Conservation (phyloP, 1,284 basidiomycete species). For the Cryptococcus sp. region DNA sequence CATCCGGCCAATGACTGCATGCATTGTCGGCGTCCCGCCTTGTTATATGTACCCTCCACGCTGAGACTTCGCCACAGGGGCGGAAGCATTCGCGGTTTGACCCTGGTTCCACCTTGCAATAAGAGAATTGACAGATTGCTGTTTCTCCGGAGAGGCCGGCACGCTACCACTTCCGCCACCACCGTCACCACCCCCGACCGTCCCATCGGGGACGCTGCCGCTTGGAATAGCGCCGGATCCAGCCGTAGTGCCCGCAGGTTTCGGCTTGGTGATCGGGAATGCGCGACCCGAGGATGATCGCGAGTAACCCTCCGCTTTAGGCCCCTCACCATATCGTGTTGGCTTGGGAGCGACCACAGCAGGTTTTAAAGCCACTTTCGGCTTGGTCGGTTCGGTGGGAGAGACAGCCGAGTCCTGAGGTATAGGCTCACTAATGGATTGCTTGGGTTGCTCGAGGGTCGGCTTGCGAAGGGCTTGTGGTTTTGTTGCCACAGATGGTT, state of each 20-base stretch:
- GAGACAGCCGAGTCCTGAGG: slow-evolving; percentile 1
- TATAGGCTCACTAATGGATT: not conserved
- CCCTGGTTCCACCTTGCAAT: slow-evolving; percentile 48
- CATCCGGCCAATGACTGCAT: not conserved
- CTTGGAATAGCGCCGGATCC: not conserved
- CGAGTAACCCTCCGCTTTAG: slow-evolving; percentile 20
- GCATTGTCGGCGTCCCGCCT: not conserved
- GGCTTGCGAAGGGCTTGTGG: slow-evolving; percentile 31
- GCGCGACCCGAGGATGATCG: slow-evolving; percentile 33
- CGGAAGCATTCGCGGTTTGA: slow-evolving; percentile 4
- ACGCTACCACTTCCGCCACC: slow-evolving; percentile 8
- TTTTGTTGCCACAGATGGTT: slow-evolving; percentile 39
- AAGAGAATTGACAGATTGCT: slow-evolving; percentile 45
- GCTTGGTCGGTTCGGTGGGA: not conserved
- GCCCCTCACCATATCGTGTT: slow-evolving; percentile 18
- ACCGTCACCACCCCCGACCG: not conserved
- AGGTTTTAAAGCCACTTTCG: not conserved
- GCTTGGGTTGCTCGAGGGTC: slow-evolving; percentile 6
- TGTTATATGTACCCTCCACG: slow-evolving; percentile 21
- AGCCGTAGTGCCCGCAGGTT: slow-evolving; percentile 1
- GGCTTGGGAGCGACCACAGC: slow-evolving; percentile 16
- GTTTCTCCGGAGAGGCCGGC: slow-evolving; percentile 42
- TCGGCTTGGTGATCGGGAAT: slow-evolving; percentile 33
- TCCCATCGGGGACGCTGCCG: not conserved
- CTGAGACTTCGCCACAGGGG: slow-evolving; percentile 5